These are phyloP conservation scores for Rhodotorula paludigena DNA, from an alignment of 768 basidiomycete species.

Conservation along the genomic window DNA sequence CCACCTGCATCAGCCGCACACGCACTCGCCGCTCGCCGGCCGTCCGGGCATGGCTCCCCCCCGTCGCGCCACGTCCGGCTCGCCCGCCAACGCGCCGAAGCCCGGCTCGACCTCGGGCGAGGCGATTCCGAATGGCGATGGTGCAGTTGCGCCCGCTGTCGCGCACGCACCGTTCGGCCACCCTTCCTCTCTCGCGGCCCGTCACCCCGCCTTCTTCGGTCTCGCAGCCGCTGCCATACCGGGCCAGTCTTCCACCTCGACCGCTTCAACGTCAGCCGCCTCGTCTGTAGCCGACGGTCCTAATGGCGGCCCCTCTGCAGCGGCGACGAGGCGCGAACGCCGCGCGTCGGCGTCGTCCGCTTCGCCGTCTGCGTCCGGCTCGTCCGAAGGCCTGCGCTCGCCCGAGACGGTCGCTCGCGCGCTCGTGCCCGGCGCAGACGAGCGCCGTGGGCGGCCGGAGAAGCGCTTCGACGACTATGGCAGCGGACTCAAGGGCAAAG, in stretches of 20 bases:
- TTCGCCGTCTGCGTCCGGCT: slow-evolving; percentile 17
- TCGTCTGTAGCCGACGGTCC: background rate
- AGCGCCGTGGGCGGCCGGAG: slow-evolving; percentile 32
- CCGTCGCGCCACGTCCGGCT: slow-evolving; percentile 7
- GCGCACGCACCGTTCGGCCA: background rate
- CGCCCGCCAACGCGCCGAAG: slow-evolving; percentile 3
- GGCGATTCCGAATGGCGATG: background rate
- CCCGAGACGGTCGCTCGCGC: slow-evolving; percentile 7
- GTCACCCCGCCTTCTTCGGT: background rate
- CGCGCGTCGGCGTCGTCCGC: slow-evolving; percentile 28
- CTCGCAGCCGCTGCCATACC: background rate
- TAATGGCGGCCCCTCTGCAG: background rate
- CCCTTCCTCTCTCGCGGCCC: slow-evolving; percentile 1
- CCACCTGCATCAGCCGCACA: slow-evolving; percentile 27
- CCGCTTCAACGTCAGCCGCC: too few species aligned
- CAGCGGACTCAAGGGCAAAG: slow-evolving; percentile 23
- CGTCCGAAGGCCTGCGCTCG: slow-evolving; percentile 28
- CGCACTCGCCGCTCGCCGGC: slow-evolving; percentile 26
- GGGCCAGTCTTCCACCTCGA: too few species aligned
- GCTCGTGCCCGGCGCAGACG: slow-evolving; percentile 8
- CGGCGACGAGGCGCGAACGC: background rate
- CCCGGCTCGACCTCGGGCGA: slow-evolving; percentile 4
- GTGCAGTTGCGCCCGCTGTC: background rate
- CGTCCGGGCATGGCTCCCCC: background rate
- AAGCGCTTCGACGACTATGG: slow-evolving; percentile 30